Conservation (phyloP, 345 rosid genomes). For the Eucalyptus sp. region DNA sequence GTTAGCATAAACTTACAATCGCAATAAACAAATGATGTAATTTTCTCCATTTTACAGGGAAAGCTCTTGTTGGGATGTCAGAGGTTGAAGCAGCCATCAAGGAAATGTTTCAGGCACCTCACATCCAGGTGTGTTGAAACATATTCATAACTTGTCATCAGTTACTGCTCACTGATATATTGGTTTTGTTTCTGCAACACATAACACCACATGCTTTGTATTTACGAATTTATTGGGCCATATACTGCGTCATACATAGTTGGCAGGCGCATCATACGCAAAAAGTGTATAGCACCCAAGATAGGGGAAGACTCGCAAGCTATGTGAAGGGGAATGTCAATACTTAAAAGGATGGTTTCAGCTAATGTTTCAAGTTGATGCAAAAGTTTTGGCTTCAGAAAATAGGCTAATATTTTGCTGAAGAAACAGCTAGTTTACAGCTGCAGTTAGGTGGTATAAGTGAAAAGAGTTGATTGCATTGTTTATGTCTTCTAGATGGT, state of each 20-base stretch:
- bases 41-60: constrained; percentile 22
- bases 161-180: neutral
- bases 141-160: neutral
- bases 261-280: neutral
- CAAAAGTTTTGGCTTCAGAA: neutral
- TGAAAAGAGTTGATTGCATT: neutral
- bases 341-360: neutral
- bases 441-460: too few relatives aligned
- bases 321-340: neutral
- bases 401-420: neutral
- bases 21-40: neutral
- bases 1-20: neutral
- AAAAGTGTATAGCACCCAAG: neutral
- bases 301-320: neutral
- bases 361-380: neutral
- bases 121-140: constrained; percentile 63
- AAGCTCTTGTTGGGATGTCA: constrained; percentile 53
- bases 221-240: neutral
- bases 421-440: neutral
- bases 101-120: constrained; percentile 98
- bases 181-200: neutral
- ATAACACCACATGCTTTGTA: neutral
- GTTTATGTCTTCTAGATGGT: neutral
- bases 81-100: constrained; percentile 89
- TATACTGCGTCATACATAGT: neutral